These are phyloP conservation scores for Xylariaceae sp. DNA, from an alignment of 2,329 filamentous ascomycete species.

Conservation along the genomic window DNA sequence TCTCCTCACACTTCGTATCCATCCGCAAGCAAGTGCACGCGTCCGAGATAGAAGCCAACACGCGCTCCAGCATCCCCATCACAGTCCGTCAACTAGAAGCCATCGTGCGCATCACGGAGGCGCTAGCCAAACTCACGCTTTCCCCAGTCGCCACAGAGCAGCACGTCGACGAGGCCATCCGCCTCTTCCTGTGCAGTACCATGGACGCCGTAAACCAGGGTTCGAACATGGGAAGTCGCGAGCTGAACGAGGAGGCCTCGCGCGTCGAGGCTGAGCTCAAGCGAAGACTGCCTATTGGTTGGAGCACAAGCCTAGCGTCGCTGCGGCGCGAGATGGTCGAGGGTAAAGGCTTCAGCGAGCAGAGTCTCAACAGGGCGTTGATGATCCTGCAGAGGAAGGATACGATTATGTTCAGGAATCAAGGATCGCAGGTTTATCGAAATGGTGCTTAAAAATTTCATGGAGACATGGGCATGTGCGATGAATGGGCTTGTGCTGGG, in stretches of 20 bases:
- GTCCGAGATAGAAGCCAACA: slow-evolving; percentile 86
- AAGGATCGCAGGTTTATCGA: slow-evolving; percentile 74
- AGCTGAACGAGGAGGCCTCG: slow-evolving; percentile 87
- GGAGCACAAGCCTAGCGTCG: slow-evolving; percentile 89
- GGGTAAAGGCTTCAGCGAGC: slow-evolving; percentile 87
- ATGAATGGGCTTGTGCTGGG: too few relatives aligned
- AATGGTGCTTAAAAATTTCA: slow-evolving; percentile 63
- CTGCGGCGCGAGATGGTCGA: slow-evolving; percentile 91
- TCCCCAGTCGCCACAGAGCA: slow-evolving; percentile 85
- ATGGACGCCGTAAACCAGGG: slow-evolving; percentile 98
- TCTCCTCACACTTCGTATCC: slow-evolving; percentile 95
- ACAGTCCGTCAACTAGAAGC: slow-evolving; percentile 97
- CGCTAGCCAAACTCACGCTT: slow-evolving; percentile 88
- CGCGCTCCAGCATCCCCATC: slow-evolving; percentile 93
- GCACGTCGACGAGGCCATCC: slow-evolving; percentile 97
- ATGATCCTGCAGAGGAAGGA: slow-evolving; percentile 87
- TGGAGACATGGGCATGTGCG: neutral
- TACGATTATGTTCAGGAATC: slow-evolving; percentile 81
- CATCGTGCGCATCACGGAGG: slow-evolving; percentile 96
- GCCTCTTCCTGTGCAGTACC: slow-evolving; percentile 92
- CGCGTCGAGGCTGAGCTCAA: slow-evolving; percentile 90
- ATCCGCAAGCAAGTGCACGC: slow-evolving; percentile 94
- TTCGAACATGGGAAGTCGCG: slow-evolving; percentile 80
- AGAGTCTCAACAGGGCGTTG: slow-evolving; percentile 81
- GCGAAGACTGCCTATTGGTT: slow-evolving; percentile 88